Evolutionary conservation across 1,284 basidiomycete genomes (phyloP).

Genomic region (Malassezia arunalokei): DNA sequence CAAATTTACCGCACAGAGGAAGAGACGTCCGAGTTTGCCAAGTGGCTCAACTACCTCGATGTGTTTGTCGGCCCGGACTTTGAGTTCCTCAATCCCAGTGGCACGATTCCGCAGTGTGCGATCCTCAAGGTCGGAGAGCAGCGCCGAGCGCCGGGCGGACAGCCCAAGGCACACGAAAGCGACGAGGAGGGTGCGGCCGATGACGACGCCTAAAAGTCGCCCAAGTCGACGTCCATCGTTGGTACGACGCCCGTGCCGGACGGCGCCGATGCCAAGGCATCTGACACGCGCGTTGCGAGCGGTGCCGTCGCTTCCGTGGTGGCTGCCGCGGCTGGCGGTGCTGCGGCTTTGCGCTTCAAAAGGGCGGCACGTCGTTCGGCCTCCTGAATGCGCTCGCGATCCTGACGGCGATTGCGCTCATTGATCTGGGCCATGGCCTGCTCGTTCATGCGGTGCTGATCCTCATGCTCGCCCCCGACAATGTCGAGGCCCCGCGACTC

Average conservation of each 20-base stretch:
- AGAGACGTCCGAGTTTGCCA: conserved; percentile 60
- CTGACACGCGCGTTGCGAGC: neutral
- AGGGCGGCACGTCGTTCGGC: conserved; percentile 59
- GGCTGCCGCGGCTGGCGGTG: neutral
- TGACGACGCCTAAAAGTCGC: conserved; percentile 45
- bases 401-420: conserved; percentile 71
- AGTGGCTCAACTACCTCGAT: conserved; percentile 39
- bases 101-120: conserved; percentile 44
- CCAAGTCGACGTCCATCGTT: conserved; percentile 48
- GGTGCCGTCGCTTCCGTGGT: neutral
- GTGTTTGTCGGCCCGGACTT: conserved; percentile 37
- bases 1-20: conserved; percentile 59
- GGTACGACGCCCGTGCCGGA: conserved; percentile 37
- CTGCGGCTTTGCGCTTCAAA: conserved; percentile 52
- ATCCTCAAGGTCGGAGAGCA: conserved; percentile 50
- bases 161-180: conserved; percentile 52
- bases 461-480: neutral
- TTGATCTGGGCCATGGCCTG: conserved; percentile 66
- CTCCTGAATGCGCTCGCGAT: conserved; percentile 62
- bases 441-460: conserved; percentile 43
- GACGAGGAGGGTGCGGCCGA: conserved; percentile 50
- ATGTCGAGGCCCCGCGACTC: conserved; percentile 1
- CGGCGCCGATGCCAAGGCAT: conserved; percentile 11
- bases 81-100: conserved; percentile 46
- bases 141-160: conserved; percentile 57